These are phyloP conservation scores for Penicillium fimorum DNA, from an alignment of 495 filamentous ascomycete genomes.

Conservation along the genomic window DNA sequence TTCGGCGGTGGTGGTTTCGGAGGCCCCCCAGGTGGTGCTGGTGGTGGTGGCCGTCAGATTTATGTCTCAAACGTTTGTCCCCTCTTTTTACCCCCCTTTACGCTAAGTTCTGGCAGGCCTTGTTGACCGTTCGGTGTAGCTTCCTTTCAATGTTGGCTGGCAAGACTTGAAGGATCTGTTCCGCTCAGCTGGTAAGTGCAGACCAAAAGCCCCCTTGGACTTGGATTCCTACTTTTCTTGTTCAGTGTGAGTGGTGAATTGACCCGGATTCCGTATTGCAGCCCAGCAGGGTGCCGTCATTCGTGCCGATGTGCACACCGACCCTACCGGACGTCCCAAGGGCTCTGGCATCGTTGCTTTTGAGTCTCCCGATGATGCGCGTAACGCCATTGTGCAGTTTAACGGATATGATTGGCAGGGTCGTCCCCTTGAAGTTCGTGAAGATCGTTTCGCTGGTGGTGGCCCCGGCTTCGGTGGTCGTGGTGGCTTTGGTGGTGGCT, in stretches of 20 bases:
- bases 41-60: constrained; percentile 75
- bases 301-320: constrained; percentile 92
- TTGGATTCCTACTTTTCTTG: constrained; percentile 16
- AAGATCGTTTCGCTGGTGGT: constrained; percentile 84
- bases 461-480: constrained; percentile 48
- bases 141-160: constrained; percentile 97
- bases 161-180: constrained; percentile 99
- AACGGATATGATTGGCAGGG: constrained; percentile 99
- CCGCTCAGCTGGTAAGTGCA: constrained; percentile 87
- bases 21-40: constrained; percentile 53
- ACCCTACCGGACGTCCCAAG: constrained; percentile 87
- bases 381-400: constrained; percentile 93
- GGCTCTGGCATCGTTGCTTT: constrained; percentile 97
- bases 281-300: constrained; percentile 77
- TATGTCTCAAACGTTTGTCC: constrained; percentile 96
- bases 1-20: constrained; percentile 46
- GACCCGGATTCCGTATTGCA: constrained; percentile 45
- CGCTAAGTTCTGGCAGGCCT: constrained; percentile 18
- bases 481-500: constrained; percentile 48
- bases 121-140: constrained; percentile 56
- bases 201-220: constrained; percentile 6
- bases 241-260: constrained; percentile 25
- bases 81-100: constrained; percentile 28
- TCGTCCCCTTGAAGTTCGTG: constrained; percentile 86
- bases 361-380: constrained; percentile 89